Evolutionary conservation across 2,329 filamentous ascomycete genomes (phyloP), one percentile per base, ranked within the genome.

Genomic region (Fusarium nygamai): DNA sequence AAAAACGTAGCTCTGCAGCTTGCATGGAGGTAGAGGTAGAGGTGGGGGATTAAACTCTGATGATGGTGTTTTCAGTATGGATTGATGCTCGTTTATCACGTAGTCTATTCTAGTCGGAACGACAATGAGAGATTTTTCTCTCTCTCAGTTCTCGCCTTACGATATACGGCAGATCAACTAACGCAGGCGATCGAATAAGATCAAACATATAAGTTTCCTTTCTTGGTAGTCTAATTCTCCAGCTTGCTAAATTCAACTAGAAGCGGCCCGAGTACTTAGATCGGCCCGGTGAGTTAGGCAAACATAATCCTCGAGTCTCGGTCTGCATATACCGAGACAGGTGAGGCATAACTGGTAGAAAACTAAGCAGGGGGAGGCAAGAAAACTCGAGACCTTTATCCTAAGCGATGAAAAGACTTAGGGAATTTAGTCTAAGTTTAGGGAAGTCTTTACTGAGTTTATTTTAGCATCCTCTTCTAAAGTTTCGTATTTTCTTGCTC

Each of bases 191-290:
- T 62, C 46, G 53, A 67, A 59, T 46, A 50, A 50, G 53, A 70
- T 38, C 48, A 71, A 64, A 33, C 51, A 56, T 43, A 59, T 12
- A 33, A 14, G 36, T 27, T 64, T 39, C 39, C 46, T 38, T 31
- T 24, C 39, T 43, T n/a, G 27, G 59, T 51, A 61, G 47, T 46
- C 29, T 39, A 38, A 17, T 38, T 53, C 57, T 51, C 43, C 34
- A 61, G 31, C 47, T 47, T 47, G 31, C 58, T 53, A 58, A 50
- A 46, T 36, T 24, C 44, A 62, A 56, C 67, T 74, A 74, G 67
- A 74, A 53, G 71, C 71, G 71, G 71, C 67, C 71, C 71, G 71
- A 74, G 71, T 62, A 69, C 63, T 53, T 71, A 73, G 50, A 65
- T 74, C 71, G 71, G 71, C 50, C 71, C 67, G 71, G 73, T 72